These are phyloP conservation scores for Puccinia coronata DNA, from an alignment of 1,284 basidiomycete species.

Conservation along the genomic window DNA sequence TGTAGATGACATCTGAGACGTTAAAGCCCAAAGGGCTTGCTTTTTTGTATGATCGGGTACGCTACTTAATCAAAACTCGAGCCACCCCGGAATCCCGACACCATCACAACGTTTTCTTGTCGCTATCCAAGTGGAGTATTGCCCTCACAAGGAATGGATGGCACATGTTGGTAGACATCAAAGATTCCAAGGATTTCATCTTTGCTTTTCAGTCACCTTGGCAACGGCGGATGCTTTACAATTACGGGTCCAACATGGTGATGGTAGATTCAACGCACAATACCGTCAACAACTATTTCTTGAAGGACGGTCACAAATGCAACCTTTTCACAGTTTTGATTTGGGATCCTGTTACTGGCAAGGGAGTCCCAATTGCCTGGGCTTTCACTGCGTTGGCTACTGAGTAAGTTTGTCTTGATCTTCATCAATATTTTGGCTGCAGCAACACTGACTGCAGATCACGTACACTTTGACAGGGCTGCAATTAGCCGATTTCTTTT, in stretches of 20 bases:
- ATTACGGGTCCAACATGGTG: not conserved
- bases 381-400: not conserved
- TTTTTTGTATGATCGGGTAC: not conserved
- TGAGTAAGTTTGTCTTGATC: not conserved
- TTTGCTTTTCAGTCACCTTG: not conserved
- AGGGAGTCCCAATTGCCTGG: not conserved
- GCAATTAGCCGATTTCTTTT: not conserved
- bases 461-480: not conserved
- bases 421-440: no score
- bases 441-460: not conserved
- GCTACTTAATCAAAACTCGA: no score
- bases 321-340: conserved; percentile 9
- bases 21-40: no score
- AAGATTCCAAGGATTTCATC: not conserved
- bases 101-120: not conserved
- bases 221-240: not conserved
- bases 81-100: not conserved
- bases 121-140: not conserved
- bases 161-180: no score
- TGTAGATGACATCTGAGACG: no score
- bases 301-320: not conserved
- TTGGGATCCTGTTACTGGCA: not conserved
- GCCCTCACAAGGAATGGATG: not conserved
- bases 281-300: not conserved
- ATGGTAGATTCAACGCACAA: not conserved